Conservation (phyloP, 1,284 basidiomycete genomes). For the Neonothopanus nambi region DNA sequence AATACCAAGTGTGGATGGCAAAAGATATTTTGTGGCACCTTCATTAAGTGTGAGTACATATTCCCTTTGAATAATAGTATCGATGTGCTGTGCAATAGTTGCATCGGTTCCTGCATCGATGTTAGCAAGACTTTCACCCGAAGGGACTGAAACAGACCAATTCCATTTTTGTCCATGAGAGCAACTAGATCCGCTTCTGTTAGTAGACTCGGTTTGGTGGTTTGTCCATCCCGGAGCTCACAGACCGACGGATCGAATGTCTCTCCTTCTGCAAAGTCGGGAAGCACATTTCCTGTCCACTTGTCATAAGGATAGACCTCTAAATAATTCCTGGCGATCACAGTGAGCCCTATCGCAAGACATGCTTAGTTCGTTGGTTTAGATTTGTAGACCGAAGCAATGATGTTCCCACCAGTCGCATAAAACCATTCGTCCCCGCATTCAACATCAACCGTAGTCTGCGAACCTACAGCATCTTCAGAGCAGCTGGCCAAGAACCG, state of each 20-base stretch:
- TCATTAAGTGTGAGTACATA: slow-evolving; percentile 89
- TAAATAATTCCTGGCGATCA: slow-evolving; percentile 86
- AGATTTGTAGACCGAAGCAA: slow-evolving; percentile 1
- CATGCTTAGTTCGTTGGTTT: neutral
- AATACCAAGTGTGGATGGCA: slow-evolving; percentile 95
- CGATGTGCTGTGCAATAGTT: slow-evolving; percentile 97
- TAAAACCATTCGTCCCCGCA: slow-evolving; percentile 87
- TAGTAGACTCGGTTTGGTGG: slow-evolving; percentile 78
- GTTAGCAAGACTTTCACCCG: neutral
- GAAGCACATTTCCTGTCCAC: slow-evolving; percentile 83
- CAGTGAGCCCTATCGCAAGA: slow-evolving; percentile 71
- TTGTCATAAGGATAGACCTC: slow-evolving; percentile 96
- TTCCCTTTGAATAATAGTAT: slow-evolving; percentile 90
- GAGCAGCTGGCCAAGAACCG: slow-evolving; percentile 95
- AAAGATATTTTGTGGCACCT: slow-evolving; percentile 85
- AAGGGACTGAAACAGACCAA: slow-evolving; percentile 59
- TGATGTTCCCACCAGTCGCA: slow-evolving; percentile 62
- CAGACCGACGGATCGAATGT: slow-evolving; percentile 82
- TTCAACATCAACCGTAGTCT: slow-evolving; percentile 86
- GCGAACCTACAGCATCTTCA: slow-evolving; percentile 87
- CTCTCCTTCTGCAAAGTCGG: slow-evolving; percentile 84
- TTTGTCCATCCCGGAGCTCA: slow-evolving; percentile 83
- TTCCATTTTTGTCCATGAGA: slow-evolving; percentile 99
- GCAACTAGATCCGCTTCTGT: slow-evolving; percentile 97
- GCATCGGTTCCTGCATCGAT: slow-evolving; percentile 83